These are phyloP conservation scores for Naganishia onofrii DNA, from an alignment of 768 basidiomycete species.

Conservation along the genomic window DNA sequence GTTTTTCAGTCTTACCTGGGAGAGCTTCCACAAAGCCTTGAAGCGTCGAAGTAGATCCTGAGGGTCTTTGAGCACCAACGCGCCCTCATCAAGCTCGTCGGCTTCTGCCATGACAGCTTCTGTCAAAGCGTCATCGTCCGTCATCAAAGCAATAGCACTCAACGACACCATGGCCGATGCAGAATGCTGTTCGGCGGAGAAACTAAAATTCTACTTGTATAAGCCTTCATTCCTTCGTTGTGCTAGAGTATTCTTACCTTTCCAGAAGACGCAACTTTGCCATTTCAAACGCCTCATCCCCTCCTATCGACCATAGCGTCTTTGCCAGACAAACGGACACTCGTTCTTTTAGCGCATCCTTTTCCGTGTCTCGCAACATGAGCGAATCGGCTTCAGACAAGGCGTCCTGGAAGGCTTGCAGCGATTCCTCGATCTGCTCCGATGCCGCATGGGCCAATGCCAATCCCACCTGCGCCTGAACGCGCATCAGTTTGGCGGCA, in stretches of 20 bases:
- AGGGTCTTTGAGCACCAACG: constrained; percentile 6
- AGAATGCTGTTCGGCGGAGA: constrained; percentile 73
- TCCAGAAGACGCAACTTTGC: constrained; percentile 77
- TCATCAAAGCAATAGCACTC: constrained; percentile 81
- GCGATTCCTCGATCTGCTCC: constrained; percentile 63
- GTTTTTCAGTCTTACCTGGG: constrained; percentile 9
- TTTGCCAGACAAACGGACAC: constrained; percentile 76
- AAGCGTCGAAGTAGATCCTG: constrained; percentile 6
- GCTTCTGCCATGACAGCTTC: constrained; percentile 85
- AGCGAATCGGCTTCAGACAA: constrained; percentile 55
- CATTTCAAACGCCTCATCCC: constrained; percentile 69
- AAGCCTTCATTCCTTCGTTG: not conserved
- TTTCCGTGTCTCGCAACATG: constrained; percentile 22
- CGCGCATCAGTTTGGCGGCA: constrained; percentile 47
- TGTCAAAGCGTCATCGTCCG: constrained; percentile 67
- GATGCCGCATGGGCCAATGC: constrained; percentile 71
- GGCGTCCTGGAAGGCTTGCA: constrained; percentile 67
- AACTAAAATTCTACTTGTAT: constrained; percentile 56
- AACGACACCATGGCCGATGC: constrained; percentile 75
- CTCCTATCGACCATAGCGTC: constrained; percentile 76
- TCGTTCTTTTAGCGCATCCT: constrained; percentile 60
- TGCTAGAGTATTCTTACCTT: constrained; percentile 60
- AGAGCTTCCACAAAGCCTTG: constrained; percentile 10
- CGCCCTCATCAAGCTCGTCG: constrained; percentile 53
- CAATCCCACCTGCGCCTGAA: constrained; percentile 58